Conservation (phyloP, 2,329 filamentous ascomycete genomes). For the Alternaria metachromatica region DNA sequence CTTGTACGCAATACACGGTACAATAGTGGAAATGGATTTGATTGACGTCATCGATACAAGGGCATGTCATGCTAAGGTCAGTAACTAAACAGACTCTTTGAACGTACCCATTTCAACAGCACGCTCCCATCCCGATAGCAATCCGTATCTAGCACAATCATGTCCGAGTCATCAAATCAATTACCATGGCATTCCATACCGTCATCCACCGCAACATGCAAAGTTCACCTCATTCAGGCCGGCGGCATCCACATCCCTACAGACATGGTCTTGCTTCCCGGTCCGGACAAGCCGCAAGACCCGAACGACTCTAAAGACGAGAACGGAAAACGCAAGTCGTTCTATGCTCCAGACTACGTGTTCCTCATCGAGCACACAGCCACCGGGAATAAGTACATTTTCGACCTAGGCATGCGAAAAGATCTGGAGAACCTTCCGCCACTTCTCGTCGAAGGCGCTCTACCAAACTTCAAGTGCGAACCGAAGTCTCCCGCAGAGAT, state of each 20-base stretch:
- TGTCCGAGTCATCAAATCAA: neutral
- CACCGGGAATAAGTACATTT: slow-evolving; percentile 52
- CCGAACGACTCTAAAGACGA: slow-evolving; percentile 47
- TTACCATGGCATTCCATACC: slow-evolving; percentile 40
- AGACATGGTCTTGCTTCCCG: slow-evolving; percentile 54
- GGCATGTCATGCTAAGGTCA: neutral
- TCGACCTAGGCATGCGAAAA: slow-evolving; percentile 62
- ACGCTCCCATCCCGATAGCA: neutral
- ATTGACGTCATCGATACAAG: slow-evolving; percentile 1
- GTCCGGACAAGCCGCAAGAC: slow-evolving; percentile 50
- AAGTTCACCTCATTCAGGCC: slow-evolving; percentile 44
- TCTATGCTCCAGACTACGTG: slow-evolving; percentile 40
- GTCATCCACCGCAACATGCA: slow-evolving; percentile 29
- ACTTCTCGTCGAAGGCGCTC: slow-evolving; percentile 49
- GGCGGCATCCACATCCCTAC: slow-evolving; percentile 55
- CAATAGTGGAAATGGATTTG: neutral
- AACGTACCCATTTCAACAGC: neutral
- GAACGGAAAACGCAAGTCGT: slow-evolving; percentile 28
- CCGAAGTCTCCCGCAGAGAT: slow-evolving; percentile 39
- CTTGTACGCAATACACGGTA: neutral
- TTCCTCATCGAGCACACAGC: slow-evolving; percentile 40
- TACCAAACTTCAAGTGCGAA: slow-evolving; percentile 48
- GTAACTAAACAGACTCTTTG: neutral
- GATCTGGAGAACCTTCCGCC: slow-evolving; percentile 53
- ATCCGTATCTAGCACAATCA: neutral